Conservation (phyloP, 1,139 yeast species). For the Eremothecium sinecaudum region DNA sequence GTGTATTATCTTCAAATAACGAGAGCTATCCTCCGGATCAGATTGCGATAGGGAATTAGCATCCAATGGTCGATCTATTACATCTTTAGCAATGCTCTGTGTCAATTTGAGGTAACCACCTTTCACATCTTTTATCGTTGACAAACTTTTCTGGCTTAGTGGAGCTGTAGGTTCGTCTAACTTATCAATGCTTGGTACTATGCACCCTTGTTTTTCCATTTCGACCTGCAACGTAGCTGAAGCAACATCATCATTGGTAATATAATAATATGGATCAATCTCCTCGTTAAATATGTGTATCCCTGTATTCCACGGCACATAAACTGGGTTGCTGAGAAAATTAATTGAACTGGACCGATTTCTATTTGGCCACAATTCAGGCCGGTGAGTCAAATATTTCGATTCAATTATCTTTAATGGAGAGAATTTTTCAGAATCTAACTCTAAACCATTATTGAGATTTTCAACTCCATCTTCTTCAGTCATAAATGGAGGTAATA, state of each 20-base stretch:
- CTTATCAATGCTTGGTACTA: background rate
- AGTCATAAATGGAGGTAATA: conserved; percentile 8
- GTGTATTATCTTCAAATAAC: conserved; percentile 24
- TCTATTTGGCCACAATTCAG: conserved; percentile 5
- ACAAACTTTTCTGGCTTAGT: conserved; percentile 14
- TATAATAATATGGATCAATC: conserved; percentile 23
- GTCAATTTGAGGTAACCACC: conserved; percentile 27
- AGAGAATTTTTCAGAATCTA: conserved; percentile 4
- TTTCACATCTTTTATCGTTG: conserved; percentile 23
- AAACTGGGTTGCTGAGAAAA: background rate
- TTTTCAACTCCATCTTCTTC: conserved; percentile 7
- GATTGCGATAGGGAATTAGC: background rate
- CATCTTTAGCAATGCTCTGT: conserved; percentile 2
- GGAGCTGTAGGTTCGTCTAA: conserved; percentile 3
- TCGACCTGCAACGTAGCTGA: conserved; percentile 13
- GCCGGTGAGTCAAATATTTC: conserved; percentile 7
- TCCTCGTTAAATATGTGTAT: conserved; percentile 20
- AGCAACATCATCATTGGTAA: conserved; percentile 18
- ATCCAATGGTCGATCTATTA: background rate
- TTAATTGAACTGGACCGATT: background rate
- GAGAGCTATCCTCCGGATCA: conserved; percentile 9
- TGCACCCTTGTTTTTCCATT: conserved; percentile 13
- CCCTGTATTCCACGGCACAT: conserved; percentile 13
- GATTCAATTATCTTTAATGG: conserved; percentile 6
- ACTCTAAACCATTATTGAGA: conserved; percentile 3